Evolutionary conservation across 1,139 yeast species (phyloP).

Genomic region (Candida mesenterica): DNA sequence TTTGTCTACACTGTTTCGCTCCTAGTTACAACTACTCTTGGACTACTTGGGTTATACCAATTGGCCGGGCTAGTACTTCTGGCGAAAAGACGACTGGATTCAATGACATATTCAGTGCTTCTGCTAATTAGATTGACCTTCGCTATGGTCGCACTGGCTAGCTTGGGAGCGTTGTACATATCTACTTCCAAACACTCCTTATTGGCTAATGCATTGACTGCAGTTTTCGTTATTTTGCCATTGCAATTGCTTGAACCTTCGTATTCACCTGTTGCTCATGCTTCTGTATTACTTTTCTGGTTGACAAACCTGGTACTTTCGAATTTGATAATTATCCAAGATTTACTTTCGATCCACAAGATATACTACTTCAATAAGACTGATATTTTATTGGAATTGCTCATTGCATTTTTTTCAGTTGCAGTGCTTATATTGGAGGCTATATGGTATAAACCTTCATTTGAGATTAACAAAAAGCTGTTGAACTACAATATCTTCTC

Average conservation of each 20-base stretch:
- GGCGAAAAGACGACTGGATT: not conserved
- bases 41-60: constrained; percentile 14
- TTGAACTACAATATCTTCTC: constrained; percentile 14
- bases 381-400: not conserved
- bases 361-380: constrained; percentile 9
- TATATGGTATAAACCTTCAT: constrained; percentile 16
- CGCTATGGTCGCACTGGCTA: constrained; percentile 1
- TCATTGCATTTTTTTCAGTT: constrained; percentile 7
- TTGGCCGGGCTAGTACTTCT: constrained; percentile 8
- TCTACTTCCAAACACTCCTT: not conserved
- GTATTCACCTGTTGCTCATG: constrained; percentile 9
- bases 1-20: constrained; percentile 12
- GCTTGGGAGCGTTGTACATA: not conserved
- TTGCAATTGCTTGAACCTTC: constrained; percentile 11
- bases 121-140: not conserved
- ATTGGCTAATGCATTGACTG: not conserved
- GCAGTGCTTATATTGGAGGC: constrained; percentile 13
- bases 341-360: constrained; percentile 17
- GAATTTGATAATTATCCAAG: constrained; percentile 14
- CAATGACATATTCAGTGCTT: not conserved
- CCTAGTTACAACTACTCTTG: constrained; percentile 9
- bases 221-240: constrained; percentile 8
- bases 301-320: constrained; percentile 7
- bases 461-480: constrained; percentile 13
- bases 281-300: constrained; percentile 14